phyloP scores from a whole-genome alignment of 2,329 filamentous ascomycete genomes.

The Torrubiella hemipterigena region DNA sequence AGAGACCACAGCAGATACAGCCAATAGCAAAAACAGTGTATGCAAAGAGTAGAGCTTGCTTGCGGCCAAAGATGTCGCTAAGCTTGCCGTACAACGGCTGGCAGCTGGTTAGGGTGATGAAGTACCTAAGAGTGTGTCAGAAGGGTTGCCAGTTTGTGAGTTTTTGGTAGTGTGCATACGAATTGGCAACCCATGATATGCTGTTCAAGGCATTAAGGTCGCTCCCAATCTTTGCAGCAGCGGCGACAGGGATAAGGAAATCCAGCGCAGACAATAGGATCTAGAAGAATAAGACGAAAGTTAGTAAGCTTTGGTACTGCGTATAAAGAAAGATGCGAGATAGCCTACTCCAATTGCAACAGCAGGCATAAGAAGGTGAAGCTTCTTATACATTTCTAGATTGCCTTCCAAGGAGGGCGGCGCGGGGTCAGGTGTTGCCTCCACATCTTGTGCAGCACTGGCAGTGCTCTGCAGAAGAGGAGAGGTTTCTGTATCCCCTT shows the following conservation, averaged over 20 bases:
- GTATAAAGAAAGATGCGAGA: too few species aligned
- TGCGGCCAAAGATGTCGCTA: slow-evolving; percentile 59
- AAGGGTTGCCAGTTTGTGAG: background rate
- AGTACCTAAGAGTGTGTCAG: slow-evolving; percentile 35
- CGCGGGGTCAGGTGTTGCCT: too few species aligned
- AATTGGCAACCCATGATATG: slow-evolving; percentile 60
- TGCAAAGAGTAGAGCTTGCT: slow-evolving; percentile 50
- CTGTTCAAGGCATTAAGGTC: slow-evolving; percentile 63
- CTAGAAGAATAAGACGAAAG: slow-evolving; percentile 23
- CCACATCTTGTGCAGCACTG: too few species aligned
- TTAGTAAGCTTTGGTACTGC: background rate
- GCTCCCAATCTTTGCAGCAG: slow-evolving; percentile 66
- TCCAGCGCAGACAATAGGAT: slow-evolving; percentile 63
- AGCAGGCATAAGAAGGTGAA: background rate
- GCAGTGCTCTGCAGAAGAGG: too few species aligned
- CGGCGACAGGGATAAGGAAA: slow-evolving; percentile 66
- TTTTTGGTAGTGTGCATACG: slow-evolving; percentile 15
- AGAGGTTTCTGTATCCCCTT: too few species aligned
- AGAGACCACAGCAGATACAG: slow-evolving; percentile 50
- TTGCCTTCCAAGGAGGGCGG: too few species aligned
- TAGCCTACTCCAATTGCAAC: background rate
- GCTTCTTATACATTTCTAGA: background rate
- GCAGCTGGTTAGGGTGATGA: slow-evolving; percentile 62
- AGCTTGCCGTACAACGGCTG: slow-evolving; percentile 65
- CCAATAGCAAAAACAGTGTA: slow-evolving; percentile 55